A percentile compares a stretch with the other conserved stretches of the same genome.
Conservation (phyloP, 345 rosid species). For the Sisymbrium altissimum region DNA sequence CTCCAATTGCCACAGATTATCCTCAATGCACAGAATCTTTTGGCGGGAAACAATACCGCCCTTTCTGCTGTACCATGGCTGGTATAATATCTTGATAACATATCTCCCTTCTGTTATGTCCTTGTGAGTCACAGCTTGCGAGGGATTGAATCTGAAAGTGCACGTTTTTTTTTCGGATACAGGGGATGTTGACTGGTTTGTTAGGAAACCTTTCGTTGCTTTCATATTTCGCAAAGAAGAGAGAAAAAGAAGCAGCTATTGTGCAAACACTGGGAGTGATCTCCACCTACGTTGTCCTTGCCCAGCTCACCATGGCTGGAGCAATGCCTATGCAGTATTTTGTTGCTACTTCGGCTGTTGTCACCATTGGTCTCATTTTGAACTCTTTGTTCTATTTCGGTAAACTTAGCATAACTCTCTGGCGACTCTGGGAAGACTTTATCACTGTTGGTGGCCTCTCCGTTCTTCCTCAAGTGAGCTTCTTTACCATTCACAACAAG, state of each 20-base stretch:
- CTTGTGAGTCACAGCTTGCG: no score
- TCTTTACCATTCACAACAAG: not conserved
- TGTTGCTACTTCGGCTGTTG: constrained; percentile 49
- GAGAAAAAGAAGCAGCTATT: constrained; percentile 65
- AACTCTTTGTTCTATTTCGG: constrained; percentile 55
- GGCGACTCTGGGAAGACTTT: constrained; percentile 88
- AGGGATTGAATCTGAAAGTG: constrained; percentile 7
- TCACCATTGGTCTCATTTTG: constrained; percentile 56
- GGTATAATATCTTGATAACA: constrained; percentile 24
- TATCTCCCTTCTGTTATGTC: no score
- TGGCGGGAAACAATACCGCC: constrained; percentile 74
- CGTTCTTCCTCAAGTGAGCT: constrained; percentile 72
- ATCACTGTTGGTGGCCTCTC: constrained; percentile 71
- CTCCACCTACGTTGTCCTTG: constrained; percentile 51
- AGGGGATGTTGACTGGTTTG: constrained; percentile 90
- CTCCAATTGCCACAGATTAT: constrained; percentile 89
- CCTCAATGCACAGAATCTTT: constrained; percentile 75
- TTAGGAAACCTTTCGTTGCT: constrained; percentile 84
- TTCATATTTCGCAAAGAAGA: constrained; percentile 80
- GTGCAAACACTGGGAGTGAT: constrained; percentile 84
- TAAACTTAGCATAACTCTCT: constrained; percentile 46
- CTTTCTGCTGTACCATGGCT: constrained; percentile 91
- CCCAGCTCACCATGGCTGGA: constrained; percentile 79
- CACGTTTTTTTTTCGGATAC: constrained; percentile 24
- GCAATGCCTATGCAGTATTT: constrained; percentile 76